phyloP scores from a whole-genome alignment of 2,329 filamentous ascomycete genomes.

The Fusarium setosum region DNA sequence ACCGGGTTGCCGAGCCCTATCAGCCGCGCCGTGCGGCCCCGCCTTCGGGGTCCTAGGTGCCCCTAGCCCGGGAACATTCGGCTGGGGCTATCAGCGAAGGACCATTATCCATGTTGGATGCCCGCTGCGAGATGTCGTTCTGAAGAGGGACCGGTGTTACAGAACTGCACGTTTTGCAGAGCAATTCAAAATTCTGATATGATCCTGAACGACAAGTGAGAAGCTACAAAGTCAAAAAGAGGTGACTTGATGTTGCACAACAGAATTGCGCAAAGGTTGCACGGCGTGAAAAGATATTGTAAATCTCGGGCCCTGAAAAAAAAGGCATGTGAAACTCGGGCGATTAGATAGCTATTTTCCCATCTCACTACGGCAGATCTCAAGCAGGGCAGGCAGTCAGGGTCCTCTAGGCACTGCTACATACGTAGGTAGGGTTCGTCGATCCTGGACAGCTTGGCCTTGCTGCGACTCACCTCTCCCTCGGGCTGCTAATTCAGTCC shows the following conservation, averaged over 20 bases:
- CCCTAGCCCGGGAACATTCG: slow-evolving; percentile 20
- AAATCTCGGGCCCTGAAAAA: slow-evolving; percentile 24
- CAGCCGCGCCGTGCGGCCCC: slow-evolving; percentile 43
- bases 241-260: not conserved
- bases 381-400: slow-evolving; percentile 7
- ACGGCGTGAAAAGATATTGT: slow-evolving; percentile 1
- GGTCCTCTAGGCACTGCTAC: slow-evolving; percentile 18
- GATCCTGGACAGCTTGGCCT: slow-evolving; percentile 3
- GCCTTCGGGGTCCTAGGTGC: slow-evolving; percentile 11
- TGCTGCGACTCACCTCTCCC: slow-evolving; percentile 11
- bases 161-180: slow-evolving; percentile 10
- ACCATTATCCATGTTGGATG: slow-evolving; percentile 21
- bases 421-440: slow-evolving; percentile 16
- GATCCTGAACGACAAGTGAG: slow-evolving; percentile 5
- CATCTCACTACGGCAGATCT: slow-evolving; percentile 20
- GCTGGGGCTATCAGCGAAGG: slow-evolving; percentile 28
- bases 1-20: slow-evolving; percentile 44
- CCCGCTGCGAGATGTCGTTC: not conserved
- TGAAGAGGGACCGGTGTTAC: slow-evolving; percentile 4
- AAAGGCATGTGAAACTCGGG: slow-evolving; percentile 34
- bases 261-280: slow-evolving; percentile 1
- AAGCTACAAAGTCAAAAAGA: not conserved
- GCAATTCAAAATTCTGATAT: slow-evolving; percentile 12
- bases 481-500: slow-evolving; percentile 26
- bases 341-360: slow-evolving; percentile 28